These are phyloP conservation scores for Suaeda aralocaspica DNA, from an alignment of 148 eudicot species.

Conservation along the genomic window DNA sequence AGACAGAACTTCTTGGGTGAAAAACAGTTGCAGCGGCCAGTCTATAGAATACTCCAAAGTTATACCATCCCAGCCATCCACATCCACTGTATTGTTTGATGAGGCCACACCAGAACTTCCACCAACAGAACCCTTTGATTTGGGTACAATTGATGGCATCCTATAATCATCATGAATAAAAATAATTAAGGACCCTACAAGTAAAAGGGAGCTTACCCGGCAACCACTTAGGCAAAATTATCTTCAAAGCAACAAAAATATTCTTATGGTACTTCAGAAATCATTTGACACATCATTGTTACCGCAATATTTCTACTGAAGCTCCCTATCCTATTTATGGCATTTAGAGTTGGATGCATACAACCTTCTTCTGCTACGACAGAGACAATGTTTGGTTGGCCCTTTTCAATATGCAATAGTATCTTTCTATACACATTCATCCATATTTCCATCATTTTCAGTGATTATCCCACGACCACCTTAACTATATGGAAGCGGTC, in stretches of 20 bases:
- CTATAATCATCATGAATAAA: conserved; percentile 31
- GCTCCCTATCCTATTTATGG: neutral
- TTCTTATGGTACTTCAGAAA: neutral
- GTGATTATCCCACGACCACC: neutral
- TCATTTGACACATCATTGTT: neutral
- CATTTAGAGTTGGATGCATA: neutral
- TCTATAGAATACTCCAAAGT: conserved; percentile 88
- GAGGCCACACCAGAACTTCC: conserved; percentile 45
- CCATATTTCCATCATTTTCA: too few species aligned
- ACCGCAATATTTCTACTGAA: neutral
- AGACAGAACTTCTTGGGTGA: conserved; percentile 88
- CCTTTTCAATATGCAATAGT: neutral
- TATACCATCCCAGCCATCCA: conserved; percentile 97
- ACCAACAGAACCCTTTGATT: conserved; percentile 49
- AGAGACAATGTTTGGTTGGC: neutral
- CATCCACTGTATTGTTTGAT: conserved; percentile 47
- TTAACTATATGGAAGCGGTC: neutral
- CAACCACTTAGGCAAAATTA: neutral
- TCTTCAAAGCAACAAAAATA: neutral
- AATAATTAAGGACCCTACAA: conserved; percentile 4
- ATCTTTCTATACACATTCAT: too few species aligned
- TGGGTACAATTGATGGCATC: conserved; percentile 68
- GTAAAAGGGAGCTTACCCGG: neutral
- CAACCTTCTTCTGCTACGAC: neutral
- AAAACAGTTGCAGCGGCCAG: conserved; percentile 94